Evolutionary conservation across 345 rosid genomes (phyloP).

Genomic region (Camelina laxa): DNA sequence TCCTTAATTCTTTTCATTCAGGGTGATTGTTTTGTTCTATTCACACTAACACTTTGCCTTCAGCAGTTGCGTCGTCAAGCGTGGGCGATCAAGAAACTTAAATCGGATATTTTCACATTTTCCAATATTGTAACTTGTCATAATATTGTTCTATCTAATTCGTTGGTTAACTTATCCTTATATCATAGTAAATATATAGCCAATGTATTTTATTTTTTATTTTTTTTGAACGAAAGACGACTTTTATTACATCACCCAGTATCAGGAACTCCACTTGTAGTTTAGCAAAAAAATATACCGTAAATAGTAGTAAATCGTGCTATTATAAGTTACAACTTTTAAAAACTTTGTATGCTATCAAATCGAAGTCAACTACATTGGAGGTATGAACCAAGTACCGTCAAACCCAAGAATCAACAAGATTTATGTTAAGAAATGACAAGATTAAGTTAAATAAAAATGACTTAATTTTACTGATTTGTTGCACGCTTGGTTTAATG

Average conservation of each 20-base stretch:
- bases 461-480: neutral
- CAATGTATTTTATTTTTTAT: neutral
- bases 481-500: slow-evolving; percentile 18
- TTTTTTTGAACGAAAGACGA: too few species aligned
- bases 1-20: neutral
- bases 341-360: neutral
- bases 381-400: slow-evolving; percentile 10
- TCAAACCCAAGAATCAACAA: slow-evolving; percentile 10
- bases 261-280: neutral
- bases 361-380: neutral
- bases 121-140: slow-evolving; percentile 10
- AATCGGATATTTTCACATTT: neutral
- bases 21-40: neutral
- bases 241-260: neutral
- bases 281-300: too few species aligned
- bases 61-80: slow-evolving; percentile 17
- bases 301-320: neutral
- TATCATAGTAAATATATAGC: neutral
- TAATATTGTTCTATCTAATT: neutral
- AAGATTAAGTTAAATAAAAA: neutral
- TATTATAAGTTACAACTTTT: neutral
- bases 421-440: neutral
- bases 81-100: slow-evolving; percentile 6
- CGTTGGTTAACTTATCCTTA: neutral
- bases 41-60: neutral